Percentiles rank a stretch among this genome's conserved stretches.
These are phyloP conservation scores for Tolypocladium tropicale DNA, from an alignment of 2,329 filamentous ascomycete species.

Conservation along the genomic window DNA sequence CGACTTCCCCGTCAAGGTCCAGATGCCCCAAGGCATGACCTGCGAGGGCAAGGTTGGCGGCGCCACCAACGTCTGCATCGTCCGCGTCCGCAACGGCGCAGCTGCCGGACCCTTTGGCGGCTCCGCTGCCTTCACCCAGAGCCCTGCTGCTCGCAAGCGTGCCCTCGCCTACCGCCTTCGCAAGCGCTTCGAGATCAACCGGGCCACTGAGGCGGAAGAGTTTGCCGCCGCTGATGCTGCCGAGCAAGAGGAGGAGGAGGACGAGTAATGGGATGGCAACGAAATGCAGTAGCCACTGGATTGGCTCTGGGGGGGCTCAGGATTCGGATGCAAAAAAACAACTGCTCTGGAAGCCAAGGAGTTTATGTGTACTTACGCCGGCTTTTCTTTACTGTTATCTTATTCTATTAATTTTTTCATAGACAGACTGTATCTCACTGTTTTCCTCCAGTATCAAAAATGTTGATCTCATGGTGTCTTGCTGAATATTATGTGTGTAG, in stretches of 20 bases:
- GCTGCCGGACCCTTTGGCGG: conserved; percentile 57
- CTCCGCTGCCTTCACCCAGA: conserved; percentile 55
- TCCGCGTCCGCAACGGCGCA: conserved; percentile 52
- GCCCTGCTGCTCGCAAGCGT: conserved; percentile 46
- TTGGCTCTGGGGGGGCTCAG: neutral
- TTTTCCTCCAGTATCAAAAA: too few relatives aligned
- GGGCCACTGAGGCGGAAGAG: neutral
- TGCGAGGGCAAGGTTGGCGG: conserved; percentile 50
- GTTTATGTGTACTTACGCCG: neutral
- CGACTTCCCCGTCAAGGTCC: conserved; percentile 54
- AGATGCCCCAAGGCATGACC: conserved; percentile 60
- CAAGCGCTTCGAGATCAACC: conserved; percentile 25
- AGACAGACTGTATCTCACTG: neutral
- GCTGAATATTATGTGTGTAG: neutral
- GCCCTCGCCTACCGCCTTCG: conserved; percentile 43
- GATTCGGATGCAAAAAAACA: neutral
- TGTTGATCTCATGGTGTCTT: neutral
- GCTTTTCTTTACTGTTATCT: neutral
- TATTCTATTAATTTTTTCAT: neutral
- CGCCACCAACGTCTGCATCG: conserved; percentile 52
- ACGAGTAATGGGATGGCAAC: neutral
- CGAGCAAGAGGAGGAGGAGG: conserved; percentile 1
- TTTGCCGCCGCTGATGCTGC: neutral
- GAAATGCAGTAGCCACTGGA: neutral
- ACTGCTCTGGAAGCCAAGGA: neutral